Base-by-base conservation (phyloP, 495 filamentous ascomycete species). In the Penicillium ochrochloron region DNA sequence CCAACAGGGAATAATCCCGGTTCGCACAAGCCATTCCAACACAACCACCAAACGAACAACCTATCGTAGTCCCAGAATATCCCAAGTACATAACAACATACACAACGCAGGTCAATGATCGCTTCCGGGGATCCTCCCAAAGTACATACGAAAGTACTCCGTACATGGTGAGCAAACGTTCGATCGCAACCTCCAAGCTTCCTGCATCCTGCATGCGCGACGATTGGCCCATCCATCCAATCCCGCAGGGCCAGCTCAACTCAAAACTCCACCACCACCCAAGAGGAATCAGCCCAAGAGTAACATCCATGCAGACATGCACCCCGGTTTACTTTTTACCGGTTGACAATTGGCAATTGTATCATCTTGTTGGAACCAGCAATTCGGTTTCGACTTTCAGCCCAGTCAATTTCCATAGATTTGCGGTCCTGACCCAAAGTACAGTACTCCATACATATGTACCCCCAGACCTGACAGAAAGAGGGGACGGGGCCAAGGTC, bases 1-100 rank as follows among this genome's bases (percentile, higher is more conserved):
- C 48, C 48, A 52, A 21, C 66, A 66, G 48, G 66, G 42, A 57
- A 62, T 53, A 62, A 60, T 63, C 59, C 66, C 25, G 44, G 56
- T 41, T 55, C 37, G 21, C 44, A 21, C 2, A 48, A 12, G 9
- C 41, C 44, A 14, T 48, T 25, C 21, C 44, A 48, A 23, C 11
- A 19, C 7, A 6, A 12, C 44, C 21, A 48, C 8, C 9, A 25
- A 3, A 2, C 3, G 1, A 23, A 5, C 19, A 25, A 48, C 44
- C 44, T 48, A 25, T 48, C 44, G 44, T 3, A 8, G 21, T 9
- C 8, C 6, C 5, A 8, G 8, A 44, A 48, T 17, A 12, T 48
- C 21, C 21, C 14, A 17, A 5, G 37, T 17, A 17, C 25, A 27
- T 27, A 27, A n/a, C n/a, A n/a, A n/a, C n/a, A n/a, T 4, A 27